These are phyloP conservation scores for Vaccinium macrocarpon DNA, from an alignment of 148 eudicot species.

Conservation along the genomic window DNA sequence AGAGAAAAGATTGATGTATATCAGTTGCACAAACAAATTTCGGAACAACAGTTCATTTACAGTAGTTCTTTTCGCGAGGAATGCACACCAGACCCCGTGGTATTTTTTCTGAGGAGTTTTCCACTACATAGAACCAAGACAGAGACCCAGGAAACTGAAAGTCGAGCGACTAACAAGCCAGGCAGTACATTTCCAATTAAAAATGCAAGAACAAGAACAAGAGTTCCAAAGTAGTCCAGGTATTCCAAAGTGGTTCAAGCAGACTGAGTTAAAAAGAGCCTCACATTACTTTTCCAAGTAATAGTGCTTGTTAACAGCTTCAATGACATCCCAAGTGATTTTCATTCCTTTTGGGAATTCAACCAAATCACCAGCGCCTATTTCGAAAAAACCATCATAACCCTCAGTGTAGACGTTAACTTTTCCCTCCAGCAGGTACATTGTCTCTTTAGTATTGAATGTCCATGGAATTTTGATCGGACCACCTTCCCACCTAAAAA, in stretches of 20 bases:
- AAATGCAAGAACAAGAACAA: not conserved
- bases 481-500: not conserved
- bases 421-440: conserved; percentile 6
- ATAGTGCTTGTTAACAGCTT: conserved; percentile 2
- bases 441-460: not conserved
- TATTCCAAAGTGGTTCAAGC: not conserved
- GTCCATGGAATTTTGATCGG: not conserved
- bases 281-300: not conserved
- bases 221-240: not conserved
- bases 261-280: not conserved
- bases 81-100: too few species aligned
- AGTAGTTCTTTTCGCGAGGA: not conserved
- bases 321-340: not conserved
- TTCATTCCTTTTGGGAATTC: conserved; percentile 7
- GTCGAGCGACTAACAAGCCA: not conserved
- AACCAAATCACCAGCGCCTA: conserved; percentile 5
- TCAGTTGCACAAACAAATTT: not conserved
- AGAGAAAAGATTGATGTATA: not conserved
- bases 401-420: not conserved
- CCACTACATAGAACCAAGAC: not conserved
- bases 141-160: not conserved
- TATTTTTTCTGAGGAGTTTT: not conserved
- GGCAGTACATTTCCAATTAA: not conserved
- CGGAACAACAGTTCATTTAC: not conserved
- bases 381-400: not conserved